Percentiles rank a stretch among this genome's conserved stretches.
Conservation (phyloP, 495 filamentous ascomycete species). For the Peziza echinospora region DNA sequence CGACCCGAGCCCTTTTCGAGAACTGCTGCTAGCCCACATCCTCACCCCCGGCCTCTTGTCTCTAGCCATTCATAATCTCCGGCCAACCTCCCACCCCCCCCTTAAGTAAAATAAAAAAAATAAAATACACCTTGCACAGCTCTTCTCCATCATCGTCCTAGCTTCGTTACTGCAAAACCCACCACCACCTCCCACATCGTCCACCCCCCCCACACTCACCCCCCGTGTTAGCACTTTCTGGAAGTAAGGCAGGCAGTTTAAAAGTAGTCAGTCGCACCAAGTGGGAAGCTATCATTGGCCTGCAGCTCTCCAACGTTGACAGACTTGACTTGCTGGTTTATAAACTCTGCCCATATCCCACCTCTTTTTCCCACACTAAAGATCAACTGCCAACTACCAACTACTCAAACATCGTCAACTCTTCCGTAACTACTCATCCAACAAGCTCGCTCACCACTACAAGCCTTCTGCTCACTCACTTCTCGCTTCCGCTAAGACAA, state of each 20-base stretch:
- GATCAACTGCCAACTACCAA: no score
- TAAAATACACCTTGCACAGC: no score
- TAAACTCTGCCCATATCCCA: background rate
- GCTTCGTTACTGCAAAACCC: no score
- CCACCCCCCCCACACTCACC: background rate
- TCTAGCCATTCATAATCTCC: background rate
- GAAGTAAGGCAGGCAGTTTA: no score
- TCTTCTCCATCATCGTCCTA: background rate
- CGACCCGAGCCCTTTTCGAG: no score
- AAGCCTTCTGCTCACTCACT: constrained; percentile 10
- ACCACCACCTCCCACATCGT: no score
- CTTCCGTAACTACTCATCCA: no score
- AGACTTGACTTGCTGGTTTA: background rate
- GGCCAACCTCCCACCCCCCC: background rate
- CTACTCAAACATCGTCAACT: no score
- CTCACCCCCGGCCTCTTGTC: no score
- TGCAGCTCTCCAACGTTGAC: background rate
- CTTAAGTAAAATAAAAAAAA: no score
- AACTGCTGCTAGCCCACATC: no score
- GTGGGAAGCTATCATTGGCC: background rate
- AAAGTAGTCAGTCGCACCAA: background rate
- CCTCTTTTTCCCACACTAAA: no score
- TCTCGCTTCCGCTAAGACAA: constrained; percentile 12
- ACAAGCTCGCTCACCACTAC: constrained; percentile 7
- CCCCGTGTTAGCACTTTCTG: background rate